phyloP scores from a whole-genome alignment of 1,284 basidiomycete genomes.

The Pseudozyma sp. region DNA sequence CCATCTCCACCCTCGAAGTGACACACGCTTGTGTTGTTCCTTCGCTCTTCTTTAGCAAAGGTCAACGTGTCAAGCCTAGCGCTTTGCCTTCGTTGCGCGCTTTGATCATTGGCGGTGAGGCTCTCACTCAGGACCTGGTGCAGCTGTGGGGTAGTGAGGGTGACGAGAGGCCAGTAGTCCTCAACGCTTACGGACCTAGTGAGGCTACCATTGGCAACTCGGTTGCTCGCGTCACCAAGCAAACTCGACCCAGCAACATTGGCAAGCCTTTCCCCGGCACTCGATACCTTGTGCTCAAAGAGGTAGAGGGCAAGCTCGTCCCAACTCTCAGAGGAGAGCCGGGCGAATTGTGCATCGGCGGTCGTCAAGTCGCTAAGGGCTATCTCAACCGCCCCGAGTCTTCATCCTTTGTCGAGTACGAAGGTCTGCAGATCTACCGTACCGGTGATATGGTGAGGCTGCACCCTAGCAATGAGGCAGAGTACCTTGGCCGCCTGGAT shows the following conservation, averaged over 20 bases:
- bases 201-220: slow-evolving; percentile 66
- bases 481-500: slow-evolving; percentile 64
- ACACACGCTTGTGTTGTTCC: slow-evolving; percentile 67
- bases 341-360: slow-evolving; percentile 64
- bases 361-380: slow-evolving; percentile 59
- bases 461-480: slow-evolving; percentile 49
- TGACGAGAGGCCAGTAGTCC: slow-evolving; percentile 36
- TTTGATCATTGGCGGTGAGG: slow-evolving; percentile 65
- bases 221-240: slow-evolving; percentile 50
- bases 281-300: slow-evolving; percentile 55
- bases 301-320: slow-evolving; percentile 22
- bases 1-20: slow-evolving; percentile 53
- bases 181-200: slow-evolving; percentile 67
- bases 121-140: slow-evolving; percentile 55
- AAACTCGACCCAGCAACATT: slow-evolving; percentile 48
- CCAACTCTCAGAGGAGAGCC: slow-evolving; percentile 57
- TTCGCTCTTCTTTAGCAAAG: slow-evolving; percentile 63
- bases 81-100: slow-evolving; percentile 56
- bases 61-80: slow-evolving; percentile 49
- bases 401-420: slow-evolving; percentile 42
- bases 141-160: slow-evolving; percentile 51
- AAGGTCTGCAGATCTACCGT: slow-evolving; percentile 50
- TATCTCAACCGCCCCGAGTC: slow-evolving; percentile 52
- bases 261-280: slow-evolving; percentile 62
- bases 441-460: slow-evolving; percentile 64